Base-by-base conservation (phyloP, 148 eudicot genomes). In the Rhododendron griersonianum region DNA sequence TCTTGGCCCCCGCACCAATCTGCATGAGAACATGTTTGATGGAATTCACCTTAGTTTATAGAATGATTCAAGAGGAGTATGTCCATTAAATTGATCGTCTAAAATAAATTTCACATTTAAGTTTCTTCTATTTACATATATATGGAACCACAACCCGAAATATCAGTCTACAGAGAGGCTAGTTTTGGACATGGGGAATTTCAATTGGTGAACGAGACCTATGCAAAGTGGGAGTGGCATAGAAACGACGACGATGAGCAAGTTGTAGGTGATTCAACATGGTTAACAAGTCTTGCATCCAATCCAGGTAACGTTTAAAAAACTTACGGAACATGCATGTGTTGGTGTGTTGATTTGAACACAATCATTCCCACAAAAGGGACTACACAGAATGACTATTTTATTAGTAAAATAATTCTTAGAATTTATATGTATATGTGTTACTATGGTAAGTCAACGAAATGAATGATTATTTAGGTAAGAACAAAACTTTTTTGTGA, bases 151-250 rank as follows among this genome's bases (percentile, higher is more conserved):
- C 87, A 82, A 28, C 92, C 92, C 1, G 7, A 53, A 3, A 86
- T 92, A 41, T 92, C 95, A 9, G 21, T 88, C 1, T 94, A 90
- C 47, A 89, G 98, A 84, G 98, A 94, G 87, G 92, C 96, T 47
- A 93, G 95, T 84, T 94, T 94, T 69, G 96, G 96, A 39, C 94
- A 93, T 87, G 96, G 94, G 18, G 69, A 87, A 81, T 33, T 94
- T 2, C 80, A 89, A 41, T 87, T 94, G 39, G 88, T 92, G 28
- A 92, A 93, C 86, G 87, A 88, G 87, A 93, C 88, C 14, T 91
- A 91, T 89, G 95, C 95, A 6, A 75, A 13, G 82, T 94, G 96
- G 96, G 84, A 89, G 28, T 94, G 96, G 96, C 92, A 90, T 59
- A 83, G 95, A 79, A 94, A 93, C 75, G 71, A 89, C 0, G 92